A percentile compares a stretch with the other conserved stretches of the same genome.
Evolutionary conservation across 2,329 filamentous ascomycete species (phyloP).

Genomic region (Colletotrichum liaoningense): DNA sequence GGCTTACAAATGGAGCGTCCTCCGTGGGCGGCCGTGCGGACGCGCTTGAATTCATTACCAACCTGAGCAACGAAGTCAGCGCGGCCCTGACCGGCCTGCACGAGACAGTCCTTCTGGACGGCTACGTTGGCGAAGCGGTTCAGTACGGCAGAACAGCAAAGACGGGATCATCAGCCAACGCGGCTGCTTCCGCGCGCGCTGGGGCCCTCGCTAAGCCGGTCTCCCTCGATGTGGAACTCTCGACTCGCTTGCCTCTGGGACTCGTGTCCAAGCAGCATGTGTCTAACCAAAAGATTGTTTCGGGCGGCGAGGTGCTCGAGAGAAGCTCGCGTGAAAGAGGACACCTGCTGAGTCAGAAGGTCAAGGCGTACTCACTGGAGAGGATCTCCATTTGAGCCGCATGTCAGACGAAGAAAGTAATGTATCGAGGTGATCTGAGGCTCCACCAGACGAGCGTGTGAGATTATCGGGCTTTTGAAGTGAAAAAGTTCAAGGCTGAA

Average conservation of each 20-base stretch:
- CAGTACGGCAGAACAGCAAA: slow-evolving; percentile 63
- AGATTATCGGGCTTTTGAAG: slow-evolving; percentile 12
- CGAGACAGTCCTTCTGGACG: slow-evolving; percentile 74
- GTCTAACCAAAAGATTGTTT: slow-evolving; percentile 68
- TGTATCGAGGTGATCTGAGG: neutral
- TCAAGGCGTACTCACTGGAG: slow-evolving; percentile 87
- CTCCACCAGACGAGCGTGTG: slow-evolving; percentile 15
- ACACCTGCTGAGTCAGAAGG: slow-evolving; percentile 80
- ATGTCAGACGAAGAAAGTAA: slow-evolving; percentile 10
- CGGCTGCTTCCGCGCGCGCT: slow-evolving; percentile 32
- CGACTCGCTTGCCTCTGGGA: slow-evolving; percentile 76
- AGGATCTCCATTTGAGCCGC: slow-evolving; percentile 72
- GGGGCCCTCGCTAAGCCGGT: slow-evolving; percentile 52
- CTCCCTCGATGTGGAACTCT: slow-evolving; percentile 55
- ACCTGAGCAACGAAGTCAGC: slow-evolving; percentile 75
- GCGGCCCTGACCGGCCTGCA: slow-evolving; percentile 79
- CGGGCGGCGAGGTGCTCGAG: slow-evolving; percentile 76
- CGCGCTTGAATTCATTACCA: slow-evolving; percentile 72
- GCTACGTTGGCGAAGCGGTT: slow-evolving; percentile 74
- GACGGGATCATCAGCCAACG: slow-evolving; percentile 14
- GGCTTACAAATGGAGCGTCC: slow-evolving; percentile 70
- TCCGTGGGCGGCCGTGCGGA: slow-evolving; percentile 62
- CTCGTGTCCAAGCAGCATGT: slow-evolving; percentile 69
- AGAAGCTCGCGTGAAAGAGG: slow-evolving; percentile 80
- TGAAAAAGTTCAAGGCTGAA: slow-evolving; percentile 25